Evolutionary conservation across 495 filamentous ascomycete species (phyloP).

Genomic region (Hypoxylon crocopeplum): DNA sequence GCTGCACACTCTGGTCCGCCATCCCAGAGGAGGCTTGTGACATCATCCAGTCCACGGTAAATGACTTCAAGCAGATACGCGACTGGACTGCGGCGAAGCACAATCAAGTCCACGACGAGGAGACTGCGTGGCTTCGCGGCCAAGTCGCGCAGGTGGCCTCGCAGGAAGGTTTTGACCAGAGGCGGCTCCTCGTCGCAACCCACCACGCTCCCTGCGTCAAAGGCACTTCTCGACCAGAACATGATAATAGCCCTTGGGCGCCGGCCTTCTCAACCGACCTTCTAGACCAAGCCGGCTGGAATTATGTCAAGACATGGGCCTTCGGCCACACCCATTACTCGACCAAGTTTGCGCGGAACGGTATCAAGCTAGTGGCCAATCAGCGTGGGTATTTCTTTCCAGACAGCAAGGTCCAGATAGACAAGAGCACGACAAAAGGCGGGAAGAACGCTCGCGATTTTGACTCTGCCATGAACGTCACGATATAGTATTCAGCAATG

Average conservation of each 20-base stretch:
- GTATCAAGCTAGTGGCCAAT: constrained; percentile 57
- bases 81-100: constrained; percentile 58
- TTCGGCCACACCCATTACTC: constrained; percentile 64
- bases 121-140: constrained; percentile 54
- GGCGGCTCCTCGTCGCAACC: constrained; percentile 57
- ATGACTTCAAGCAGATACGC: constrained; percentile 59
- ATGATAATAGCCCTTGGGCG: constrained; percentile 50
- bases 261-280: constrained; percentile 62
- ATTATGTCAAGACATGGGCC: constrained; percentile 52
- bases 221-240: constrained; percentile 51
- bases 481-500: neutral
- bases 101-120: constrained; percentile 50
- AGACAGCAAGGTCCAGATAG: neutral
- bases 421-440: neutral
- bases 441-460: neutral
- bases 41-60: constrained; percentile 49
- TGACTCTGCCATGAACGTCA: neutral
- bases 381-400: constrained; percentile 59
- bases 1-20: constrained; percentile 64
- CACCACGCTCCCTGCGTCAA: constrained; percentile 60
- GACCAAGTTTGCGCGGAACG: constrained; percentile 47
- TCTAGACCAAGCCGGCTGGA: constrained; percentile 14
- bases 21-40: constrained; percentile 47
- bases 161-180: constrained; percentile 5
- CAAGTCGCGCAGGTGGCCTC: constrained; percentile 41